Conservation (phyloP, 345 rosid genomes). For the Populus simonii region DNA sequence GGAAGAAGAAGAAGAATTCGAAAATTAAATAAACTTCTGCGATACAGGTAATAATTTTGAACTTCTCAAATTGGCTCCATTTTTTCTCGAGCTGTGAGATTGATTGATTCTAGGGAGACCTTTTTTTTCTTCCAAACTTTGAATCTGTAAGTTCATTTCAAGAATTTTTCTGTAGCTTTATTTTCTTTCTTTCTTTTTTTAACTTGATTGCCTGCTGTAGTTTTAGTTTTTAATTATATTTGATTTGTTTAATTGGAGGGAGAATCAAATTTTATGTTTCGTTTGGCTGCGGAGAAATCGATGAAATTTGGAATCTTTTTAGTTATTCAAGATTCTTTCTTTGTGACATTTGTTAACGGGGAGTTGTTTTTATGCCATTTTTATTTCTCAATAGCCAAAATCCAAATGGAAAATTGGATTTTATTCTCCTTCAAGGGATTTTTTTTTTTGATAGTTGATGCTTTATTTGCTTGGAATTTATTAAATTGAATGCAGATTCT, state of each 20-base stretch:
- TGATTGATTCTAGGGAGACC: neutral
- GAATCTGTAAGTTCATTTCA: conserved; percentile 28
- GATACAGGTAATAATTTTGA: neutral
- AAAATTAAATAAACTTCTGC: neutral
- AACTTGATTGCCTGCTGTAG: neutral
- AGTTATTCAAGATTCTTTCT: neutral
- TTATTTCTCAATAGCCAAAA: conserved; percentile 1
- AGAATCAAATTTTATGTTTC: neutral
- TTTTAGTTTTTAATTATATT: neutral
- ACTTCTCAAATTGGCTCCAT: neutral
- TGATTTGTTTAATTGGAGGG: neutral
- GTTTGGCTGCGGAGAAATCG: neutral
- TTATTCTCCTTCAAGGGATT: neutral
- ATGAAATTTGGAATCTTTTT: neutral
- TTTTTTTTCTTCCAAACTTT: neutral
- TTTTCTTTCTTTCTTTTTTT: neutral
- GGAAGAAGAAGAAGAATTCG: neutral
- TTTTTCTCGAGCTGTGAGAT: neutral
- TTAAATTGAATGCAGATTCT: conserved; percentile 16
- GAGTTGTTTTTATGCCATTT: neutral
- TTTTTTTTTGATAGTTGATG: neutral
- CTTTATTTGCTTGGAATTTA: neutral
- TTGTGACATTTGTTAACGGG: neutral
- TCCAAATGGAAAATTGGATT: conserved; percentile 4
- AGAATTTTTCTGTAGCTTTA: conserved; percentile 1